phyloP scores from a whole-genome alignment of 352 stramenopile genomes.

The Globisporangium splendens region DNA sequence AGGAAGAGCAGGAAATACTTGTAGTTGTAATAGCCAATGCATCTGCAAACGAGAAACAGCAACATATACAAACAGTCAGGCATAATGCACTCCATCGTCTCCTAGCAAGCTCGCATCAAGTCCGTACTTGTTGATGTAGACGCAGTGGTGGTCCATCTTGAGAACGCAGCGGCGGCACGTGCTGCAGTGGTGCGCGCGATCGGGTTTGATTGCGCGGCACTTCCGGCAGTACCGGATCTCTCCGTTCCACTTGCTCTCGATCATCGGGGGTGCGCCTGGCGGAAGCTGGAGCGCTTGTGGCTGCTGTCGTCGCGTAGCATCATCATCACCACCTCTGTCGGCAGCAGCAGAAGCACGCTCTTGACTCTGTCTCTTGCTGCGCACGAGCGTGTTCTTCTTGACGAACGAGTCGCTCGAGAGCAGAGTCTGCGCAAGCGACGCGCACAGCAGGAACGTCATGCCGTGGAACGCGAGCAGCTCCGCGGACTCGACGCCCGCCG shows the following conservation, averaged over 20 bases:
- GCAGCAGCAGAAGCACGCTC: not conserved
- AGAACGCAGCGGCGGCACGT: conserved; percentile 72
- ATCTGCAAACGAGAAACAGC: conserved; percentile 32
- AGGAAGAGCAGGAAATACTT: conserved; percentile 88
- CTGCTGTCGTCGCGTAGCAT: not conserved
- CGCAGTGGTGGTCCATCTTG: conserved; percentile 89
- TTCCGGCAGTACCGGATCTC: conserved; percentile 65
- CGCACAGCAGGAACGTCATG: conserved; percentile 51
- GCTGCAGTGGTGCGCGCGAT: conserved; percentile 83
- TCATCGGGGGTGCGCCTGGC: not conserved
- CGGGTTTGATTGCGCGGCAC: conserved; percentile 69
- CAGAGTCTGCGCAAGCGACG: conserved; percentile 54
- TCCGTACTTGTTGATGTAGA: conserved; percentile 87
- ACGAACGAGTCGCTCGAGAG: conserved; percentile 60
- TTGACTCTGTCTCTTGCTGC: conserved; percentile 17
- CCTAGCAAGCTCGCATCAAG: not conserved
- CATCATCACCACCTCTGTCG: not conserved
- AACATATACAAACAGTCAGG: not conserved
- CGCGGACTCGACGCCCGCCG: conserved; percentile 17
- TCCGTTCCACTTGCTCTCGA: conserved; percentile 78
- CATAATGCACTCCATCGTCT: not conserved
- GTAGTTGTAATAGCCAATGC: conserved; percentile 88
- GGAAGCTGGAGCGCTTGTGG: not conserved
- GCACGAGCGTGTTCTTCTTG: conserved; percentile 18
- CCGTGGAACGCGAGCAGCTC: conserved; percentile 56